phyloP scores from a whole-genome alignment of 441 rosid species.

The Hypseocharis bilobata region DNA sequence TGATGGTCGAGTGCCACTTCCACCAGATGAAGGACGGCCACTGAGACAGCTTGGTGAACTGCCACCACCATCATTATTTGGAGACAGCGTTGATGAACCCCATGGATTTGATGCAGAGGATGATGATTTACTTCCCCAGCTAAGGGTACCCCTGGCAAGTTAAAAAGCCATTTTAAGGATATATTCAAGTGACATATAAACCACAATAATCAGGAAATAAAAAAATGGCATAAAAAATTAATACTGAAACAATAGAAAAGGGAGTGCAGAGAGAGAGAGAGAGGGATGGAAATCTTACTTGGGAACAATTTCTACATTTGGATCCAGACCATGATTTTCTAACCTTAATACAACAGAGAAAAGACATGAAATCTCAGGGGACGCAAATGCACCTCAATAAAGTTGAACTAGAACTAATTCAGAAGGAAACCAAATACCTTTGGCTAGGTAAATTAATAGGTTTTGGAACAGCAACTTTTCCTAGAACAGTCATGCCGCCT shows the following conservation, averaged over 20 bases:
- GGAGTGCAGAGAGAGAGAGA: neutral
- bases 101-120: constrained; percentile 69
- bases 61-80: constrained; percentile 59
- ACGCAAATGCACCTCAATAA: neutral
- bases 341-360: constrained; percentile 51
- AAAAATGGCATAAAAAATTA: neutral
- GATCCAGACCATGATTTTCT: constrained; percentile 93
- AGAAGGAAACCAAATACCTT: constrained; percentile 42
- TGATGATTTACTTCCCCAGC: constrained; percentile 88
- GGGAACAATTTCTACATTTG: constrained; percentile 95
- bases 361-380: constrained; percentile 12
- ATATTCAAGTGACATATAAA: constrained; percentile 4
- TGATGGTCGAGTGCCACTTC: constrained; percentile 84
- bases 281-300: constrained; percentile 51
- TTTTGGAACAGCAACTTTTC: constrained; percentile 92
- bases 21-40: constrained; percentile 94
- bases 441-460: constrained; percentile 98
- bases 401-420: neutral
- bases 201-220: neutral
- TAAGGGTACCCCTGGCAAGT: constrained; percentile 69
- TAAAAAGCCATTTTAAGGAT: constrained; percentile 14
- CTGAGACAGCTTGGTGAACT: constrained; percentile 73
- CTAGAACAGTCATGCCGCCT: constrained; percentile 82
- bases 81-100: constrained; percentile 67
- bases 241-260: neutral